These are phyloP conservation scores for Claviceps africana DNA, from an alignment of 2,329 filamentous ascomycete genomes.

Conservation along the genomic window DNA sequence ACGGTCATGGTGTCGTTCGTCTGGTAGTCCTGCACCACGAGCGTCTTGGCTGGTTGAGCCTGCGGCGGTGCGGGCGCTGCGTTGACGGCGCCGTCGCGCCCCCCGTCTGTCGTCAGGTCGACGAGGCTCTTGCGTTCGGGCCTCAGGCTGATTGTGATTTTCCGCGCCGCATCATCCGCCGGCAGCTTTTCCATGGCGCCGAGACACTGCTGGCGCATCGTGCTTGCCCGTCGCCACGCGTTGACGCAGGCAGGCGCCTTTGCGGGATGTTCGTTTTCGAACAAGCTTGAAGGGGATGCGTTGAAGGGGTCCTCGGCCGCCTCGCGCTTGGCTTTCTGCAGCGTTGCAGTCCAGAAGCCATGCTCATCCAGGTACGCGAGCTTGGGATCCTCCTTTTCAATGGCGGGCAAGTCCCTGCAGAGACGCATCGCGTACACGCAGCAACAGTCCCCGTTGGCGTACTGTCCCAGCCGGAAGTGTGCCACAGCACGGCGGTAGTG, in stretches of 20 bases:
- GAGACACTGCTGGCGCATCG: conserved; percentile 35
- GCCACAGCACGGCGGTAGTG: conserved; percentile 69
- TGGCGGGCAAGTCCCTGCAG: conserved; percentile 17
- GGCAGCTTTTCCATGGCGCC: conserved; percentile 29
- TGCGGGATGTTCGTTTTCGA: background rate
- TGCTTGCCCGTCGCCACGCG: conserved; percentile 27
- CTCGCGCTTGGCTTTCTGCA: conserved; percentile 15
- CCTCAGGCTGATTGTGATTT: conserved; percentile 23
- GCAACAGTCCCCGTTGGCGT: conserved; percentile 61
- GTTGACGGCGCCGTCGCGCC: background rate
- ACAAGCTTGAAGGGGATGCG: conserved; percentile 9
- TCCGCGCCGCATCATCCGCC: conserved; percentile 30
- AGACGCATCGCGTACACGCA: conserved; percentile 42
- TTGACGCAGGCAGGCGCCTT: conserved; percentile 1
- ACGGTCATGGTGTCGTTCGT: conserved; percentile 20
- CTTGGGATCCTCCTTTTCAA: conserved; percentile 19
- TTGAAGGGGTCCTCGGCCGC: conserved; percentile 8
- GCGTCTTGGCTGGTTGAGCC: background rate
- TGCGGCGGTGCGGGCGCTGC: background rate
- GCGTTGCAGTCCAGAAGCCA: conserved; percentile 33
- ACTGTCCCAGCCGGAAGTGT: conserved; percentile 54
- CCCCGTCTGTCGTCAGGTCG: conserved; percentile 5
- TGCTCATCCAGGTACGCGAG: conserved; percentile 23
- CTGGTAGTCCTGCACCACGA: conserved; percentile 23
- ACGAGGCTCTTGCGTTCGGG: conserved; percentile 19